Base-by-base conservation (phyloP, 805 yeast species). In the Millerago galiae region DNA sequence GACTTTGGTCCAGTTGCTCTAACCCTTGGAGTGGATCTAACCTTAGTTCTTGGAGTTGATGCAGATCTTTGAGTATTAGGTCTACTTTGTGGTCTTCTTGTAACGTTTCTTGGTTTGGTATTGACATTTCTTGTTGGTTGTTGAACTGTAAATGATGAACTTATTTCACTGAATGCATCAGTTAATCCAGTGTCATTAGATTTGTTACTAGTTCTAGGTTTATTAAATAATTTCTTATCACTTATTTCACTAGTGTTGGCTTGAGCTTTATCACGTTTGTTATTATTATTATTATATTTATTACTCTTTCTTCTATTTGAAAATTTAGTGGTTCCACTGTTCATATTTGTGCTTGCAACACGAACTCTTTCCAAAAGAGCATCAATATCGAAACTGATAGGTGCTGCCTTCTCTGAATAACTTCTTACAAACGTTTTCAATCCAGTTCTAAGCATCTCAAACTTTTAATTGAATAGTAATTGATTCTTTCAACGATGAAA, bases 351-450 rank as follows among this genome's bases (percentile, higher is more conserved):
- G 16, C 42, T 26, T 14, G 43, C 47, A 12, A 28, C 31, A 17
- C 31, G 37, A 12, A 47, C 50, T 39, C 48, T 42, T 26, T 39
- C 42, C 29, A 47, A 33, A 12, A 47, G 34, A 9, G 42, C 39
- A n/a, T 42, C 46, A n/a, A 47, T 41, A 34, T 44, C 50, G n/a
- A 37, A 41, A 4, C 37, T 26, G 28, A 33, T 8, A 11, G 38
- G 12, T 2, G 45, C 18, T 21, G 25, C 33, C 3, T 26, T 26
- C 28, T 33, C 27, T 4, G 47, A 44, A 25, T 44, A 40, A 17
- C 24, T 11, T 44, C 47, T 44, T 18, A 34, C 24, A 21, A 21
- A 21, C 24, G 24, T 21, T 21, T 21, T 21, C 7, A 21, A 21
- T 21, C 24, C 24, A 12, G 15, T 13, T 28, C 31, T 28, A 15